Evolutionary conservation across 1,139 yeast genomes (phyloP).

Genomic region (Suhomyces taliae): DNA sequence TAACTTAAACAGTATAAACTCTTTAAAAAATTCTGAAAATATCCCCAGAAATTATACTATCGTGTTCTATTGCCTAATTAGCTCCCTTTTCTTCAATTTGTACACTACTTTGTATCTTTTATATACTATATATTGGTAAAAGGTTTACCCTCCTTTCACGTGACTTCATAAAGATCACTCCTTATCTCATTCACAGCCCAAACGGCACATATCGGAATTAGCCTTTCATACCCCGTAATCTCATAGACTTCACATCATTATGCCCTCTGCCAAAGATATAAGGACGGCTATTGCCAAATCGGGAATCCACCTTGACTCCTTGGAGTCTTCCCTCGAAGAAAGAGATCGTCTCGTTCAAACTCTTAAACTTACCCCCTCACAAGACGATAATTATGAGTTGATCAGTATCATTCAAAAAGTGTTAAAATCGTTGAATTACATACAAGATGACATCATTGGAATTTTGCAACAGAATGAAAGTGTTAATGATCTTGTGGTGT

Average conservation of each 20-base stretch:
- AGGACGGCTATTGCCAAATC: conserved; percentile 12
- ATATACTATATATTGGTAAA: no score
- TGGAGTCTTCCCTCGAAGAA: conserved; percentile 43
- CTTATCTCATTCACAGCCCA: conserved; percentile 3
- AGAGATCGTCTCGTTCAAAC: conserved; percentile 43
- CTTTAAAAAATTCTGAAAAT: no score
- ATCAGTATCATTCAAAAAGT: conserved; percentile 42
- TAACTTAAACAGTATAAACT: no score
- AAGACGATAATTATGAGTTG: conserved; percentile 55
- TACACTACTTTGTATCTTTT: no score
- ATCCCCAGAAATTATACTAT: no score
- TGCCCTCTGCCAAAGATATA: conserved; percentile 13
- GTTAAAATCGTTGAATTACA: conserved; percentile 26
- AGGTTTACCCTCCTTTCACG: not conserved
- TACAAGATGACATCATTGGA: conserved; percentile 34
- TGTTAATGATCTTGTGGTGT: conserved; percentile 10
- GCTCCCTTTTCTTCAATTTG: no score
- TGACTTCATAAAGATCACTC: not conserved
- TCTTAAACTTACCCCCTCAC: conserved; percentile 50
- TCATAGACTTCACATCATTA: not conserved
- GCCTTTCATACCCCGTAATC: not conserved
- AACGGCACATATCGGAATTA: conserved; percentile 8
- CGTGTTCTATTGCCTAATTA: no score
- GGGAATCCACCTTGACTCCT: conserved; percentile 17
- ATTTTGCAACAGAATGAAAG: not conserved